phyloP scores from a whole-genome alignment of 441 rosid species.

The Omphalea diandra region DNA sequence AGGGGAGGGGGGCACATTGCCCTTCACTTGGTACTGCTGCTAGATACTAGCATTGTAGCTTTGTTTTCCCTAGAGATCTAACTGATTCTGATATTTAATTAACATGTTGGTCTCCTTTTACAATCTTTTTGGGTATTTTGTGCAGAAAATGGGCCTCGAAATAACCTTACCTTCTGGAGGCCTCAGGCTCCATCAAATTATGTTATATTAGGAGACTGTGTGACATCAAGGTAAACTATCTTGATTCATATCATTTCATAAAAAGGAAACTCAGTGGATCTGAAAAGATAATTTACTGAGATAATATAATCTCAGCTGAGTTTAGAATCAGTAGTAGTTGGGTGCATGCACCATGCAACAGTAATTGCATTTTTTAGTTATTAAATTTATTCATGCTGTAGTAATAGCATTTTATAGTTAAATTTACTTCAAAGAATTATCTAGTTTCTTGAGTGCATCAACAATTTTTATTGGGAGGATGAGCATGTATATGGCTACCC shows the following conservation, averaged over 20 bases:
- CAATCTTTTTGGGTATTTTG: conserved; percentile 23
- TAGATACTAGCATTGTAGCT: conserved; percentile 7
- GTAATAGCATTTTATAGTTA: not conserved
- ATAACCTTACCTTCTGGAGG: conserved; percentile 96
- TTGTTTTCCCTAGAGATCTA: conserved; percentile 12
- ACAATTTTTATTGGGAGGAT: not conserved
- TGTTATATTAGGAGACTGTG: conserved; percentile 98
- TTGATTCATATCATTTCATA: not conserved
- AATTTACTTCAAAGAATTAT: not conserved
- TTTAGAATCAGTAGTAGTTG: not conserved
- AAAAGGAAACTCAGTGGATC: not conserved
- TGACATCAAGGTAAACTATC: conserved; percentile 82
- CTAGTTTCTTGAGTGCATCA: not conserved
- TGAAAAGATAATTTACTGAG: not conserved
- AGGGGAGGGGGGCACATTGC: too few species aligned
- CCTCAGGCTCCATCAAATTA: conserved; percentile 95
- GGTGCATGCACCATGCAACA: not conserved
- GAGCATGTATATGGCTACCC: not conserved
- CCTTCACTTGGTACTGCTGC: too few species aligned
- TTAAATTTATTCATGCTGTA: not conserved
- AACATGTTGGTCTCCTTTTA: conserved; percentile 13
- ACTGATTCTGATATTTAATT: not conserved
- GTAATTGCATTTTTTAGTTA: not conserved
- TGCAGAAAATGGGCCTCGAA: conserved; percentile 78
- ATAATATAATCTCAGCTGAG: not conserved